Evolutionary conservation across 2,329 filamentous ascomycete genomes (phyloP), one percentile per base, ranked within the genome.

Genomic region (Dothiorella sarmentorum): DNA sequence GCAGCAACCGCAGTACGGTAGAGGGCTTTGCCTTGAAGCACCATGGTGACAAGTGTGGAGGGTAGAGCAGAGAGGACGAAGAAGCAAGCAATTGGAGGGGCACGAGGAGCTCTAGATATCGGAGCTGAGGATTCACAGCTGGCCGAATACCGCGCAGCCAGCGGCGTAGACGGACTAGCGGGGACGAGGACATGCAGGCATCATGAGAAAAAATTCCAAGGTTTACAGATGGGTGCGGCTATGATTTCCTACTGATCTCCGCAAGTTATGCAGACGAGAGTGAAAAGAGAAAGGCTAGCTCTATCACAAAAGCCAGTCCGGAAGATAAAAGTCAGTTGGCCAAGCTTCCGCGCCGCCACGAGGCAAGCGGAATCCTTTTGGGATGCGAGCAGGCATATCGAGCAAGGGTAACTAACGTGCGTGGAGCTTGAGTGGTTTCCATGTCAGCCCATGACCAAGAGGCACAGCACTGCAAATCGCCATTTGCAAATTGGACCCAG

Each of bases 1-100:
- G 57, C 57, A 22, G 42, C 38, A 27, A 59, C 57, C 20, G 57
- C 57, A 53, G 49, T 59, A 10, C 45, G 57, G 47, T 59, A 59
- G 10, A 59, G 47, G 4, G 40, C 20, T 22, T 45, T 45, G 27
- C 57, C 57, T 53, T 59, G 37, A 6, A 59, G 47, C 11, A 59
- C 57, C 57, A 59, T 59, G 7, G 20, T 45, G 57, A 29, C 57
- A 18, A 43, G 11, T 29, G 33, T 53, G 22, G 17, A 29, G 24
- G 33, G 38, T 7, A 33, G 35, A 47, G 33, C 31, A 45, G 29
- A 37, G 43, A 22, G 31, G 24, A 47, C 56, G 15, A 31, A 29
- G 56, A 40, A 24, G 20, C 26, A 24, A 51, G 26, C 35, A 49
- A 17, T 18, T 15, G 38, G 27, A 17, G 44, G 40, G 22, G n/a